These are phyloP conservation scores for Beauveria australis DNA, from an alignment of 2,329 filamentous ascomycete genomes.

Conservation along the genomic window DNA sequence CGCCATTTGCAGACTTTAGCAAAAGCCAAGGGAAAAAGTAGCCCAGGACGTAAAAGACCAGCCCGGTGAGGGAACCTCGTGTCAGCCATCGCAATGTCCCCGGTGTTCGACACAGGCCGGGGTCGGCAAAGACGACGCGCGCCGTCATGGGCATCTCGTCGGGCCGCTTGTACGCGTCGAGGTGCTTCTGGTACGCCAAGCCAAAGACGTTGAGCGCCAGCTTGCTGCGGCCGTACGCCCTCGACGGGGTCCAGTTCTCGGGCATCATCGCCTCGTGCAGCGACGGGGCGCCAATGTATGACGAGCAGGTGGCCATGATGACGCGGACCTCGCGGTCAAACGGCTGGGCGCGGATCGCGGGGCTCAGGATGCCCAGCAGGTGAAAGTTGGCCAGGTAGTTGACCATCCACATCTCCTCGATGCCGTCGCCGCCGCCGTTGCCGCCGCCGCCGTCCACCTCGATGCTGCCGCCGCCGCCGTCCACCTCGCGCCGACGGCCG, in stretches of 20 bases:
- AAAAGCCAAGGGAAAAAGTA: conserved; percentile 83
- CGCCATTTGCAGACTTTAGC: conserved; percentile 75
- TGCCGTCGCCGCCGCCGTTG: conserved; percentile 37
- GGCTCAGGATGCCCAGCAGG: conserved; percentile 80
- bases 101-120: conserved; percentile 75
- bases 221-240: conserved; percentile 58
- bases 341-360: conserved; percentile 82
- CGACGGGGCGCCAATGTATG: conserved; percentile 73
- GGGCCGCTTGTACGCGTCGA: conserved; percentile 74
- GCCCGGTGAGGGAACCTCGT: conserved; percentile 71
- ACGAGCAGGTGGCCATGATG: conserved; percentile 77
- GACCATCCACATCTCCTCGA: conserved; percentile 87
- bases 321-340: conserved; percentile 89
- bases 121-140: conserved; percentile 79
- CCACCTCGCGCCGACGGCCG: conserved; percentile 50
- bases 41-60: conserved; percentile 65
- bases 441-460: conserved; percentile 76
- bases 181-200: conserved; percentile 83
- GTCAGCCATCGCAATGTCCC: conserved; percentile 84
- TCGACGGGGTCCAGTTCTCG: conserved; percentile 45
- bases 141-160: conserved; percentile 77
- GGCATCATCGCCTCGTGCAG: conserved; percentile 44
- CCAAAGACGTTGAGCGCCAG: conserved; percentile 86
- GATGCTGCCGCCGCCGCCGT: conserved; percentile 82
- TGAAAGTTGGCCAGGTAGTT: conserved; percentile 97